A percentile compares a stretch with the other conserved stretches of the same genome.
These are phyloP conservation scores for Solanum medicagineum DNA, from an alignment of 257 asterid genomes.

Conservation along the genomic window DNA sequence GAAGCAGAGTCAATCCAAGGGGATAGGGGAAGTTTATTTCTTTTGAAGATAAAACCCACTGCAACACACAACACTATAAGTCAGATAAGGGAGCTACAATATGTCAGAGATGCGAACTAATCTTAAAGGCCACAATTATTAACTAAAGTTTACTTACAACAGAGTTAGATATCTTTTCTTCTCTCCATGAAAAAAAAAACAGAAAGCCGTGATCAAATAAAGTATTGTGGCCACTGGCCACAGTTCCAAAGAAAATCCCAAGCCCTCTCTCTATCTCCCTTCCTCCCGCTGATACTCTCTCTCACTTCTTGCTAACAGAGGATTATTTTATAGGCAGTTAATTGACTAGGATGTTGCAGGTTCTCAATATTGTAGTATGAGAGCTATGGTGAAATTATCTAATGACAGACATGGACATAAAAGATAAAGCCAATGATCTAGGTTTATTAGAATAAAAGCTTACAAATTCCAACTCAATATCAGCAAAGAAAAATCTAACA, in stretches of 20 bases:
- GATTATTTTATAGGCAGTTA: neutral
- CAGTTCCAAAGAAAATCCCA: neutral
- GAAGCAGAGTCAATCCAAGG: slow-evolving; percentile 91
- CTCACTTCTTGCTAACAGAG: neutral
- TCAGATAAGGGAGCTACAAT: neutral
- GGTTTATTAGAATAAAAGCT: neutral
- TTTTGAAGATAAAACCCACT: slow-evolving; percentile 96
- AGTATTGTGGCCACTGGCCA: neutral
- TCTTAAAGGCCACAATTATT: neutral
- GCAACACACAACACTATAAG: slow-evolving; percentile 20
- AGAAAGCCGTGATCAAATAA: neutral
- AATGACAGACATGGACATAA: neutral
- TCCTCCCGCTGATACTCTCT: neutral
- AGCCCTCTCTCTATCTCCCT: neutral
- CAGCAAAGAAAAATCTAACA: neutral
- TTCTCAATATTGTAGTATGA: neutral
- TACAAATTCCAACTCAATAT: neutral
- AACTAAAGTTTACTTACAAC: neutral
- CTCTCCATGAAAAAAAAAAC: neutral
- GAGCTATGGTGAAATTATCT: neutral
- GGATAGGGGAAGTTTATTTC: slow-evolving; percentile 95
- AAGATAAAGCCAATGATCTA: neutral
- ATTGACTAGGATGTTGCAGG: neutral
- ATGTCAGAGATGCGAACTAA: neutral
- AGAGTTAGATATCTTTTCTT: neutral